Evolutionary conservation across 1,284 basidiomycete species (phyloP), one percentile per base, ranked within the genome.

Genomic region (Macrocystidia cucumis): DNA sequence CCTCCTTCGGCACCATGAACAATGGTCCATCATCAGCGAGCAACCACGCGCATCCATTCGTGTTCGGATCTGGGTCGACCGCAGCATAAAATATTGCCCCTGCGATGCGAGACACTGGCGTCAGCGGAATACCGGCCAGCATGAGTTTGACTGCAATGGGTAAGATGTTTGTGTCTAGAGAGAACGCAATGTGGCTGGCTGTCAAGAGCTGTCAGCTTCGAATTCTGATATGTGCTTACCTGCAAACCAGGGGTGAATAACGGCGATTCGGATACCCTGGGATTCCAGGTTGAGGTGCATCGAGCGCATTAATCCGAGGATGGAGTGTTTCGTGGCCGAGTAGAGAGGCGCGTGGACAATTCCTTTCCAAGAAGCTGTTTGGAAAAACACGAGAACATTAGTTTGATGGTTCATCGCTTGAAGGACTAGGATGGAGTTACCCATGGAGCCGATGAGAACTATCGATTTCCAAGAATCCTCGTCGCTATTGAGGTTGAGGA

Each of bases 391-490:
- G 34, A 37, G 19, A 17, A 25, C 23, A 21, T 21, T 39, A 29
- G 14, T 17, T 21, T 31, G 5, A 18, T 12, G 25, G 18, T 12
- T 35, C 17, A 17, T 21, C 12, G 13, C 12, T 7, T 29, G 18
- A 19, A 35, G 16, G 9, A n/a, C n/a, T 17, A 31, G 34, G 14
- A 32, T 7, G n/a, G 19, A 21, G 12, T 22, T 40, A 70, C 72
- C 66, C 53, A 77, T 67, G 7, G 74, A 77, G 8, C 73, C 74
- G 24, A 77, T 59, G 13, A 78, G 51, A 21, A 77, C 56, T 21
- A 78, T 44, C 3, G 72, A 52, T 44, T 74, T 75, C 29, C 71
- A 49, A 20, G 59, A 54, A 21, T 52, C 54, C 24, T 50, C 44
- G 16, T 12, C 5, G 12, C 46, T 55, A 24, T 63, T 63, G 7